Base-by-base conservation (phyloP, 306 rosid genomes). In the Betula pendula region DNA sequence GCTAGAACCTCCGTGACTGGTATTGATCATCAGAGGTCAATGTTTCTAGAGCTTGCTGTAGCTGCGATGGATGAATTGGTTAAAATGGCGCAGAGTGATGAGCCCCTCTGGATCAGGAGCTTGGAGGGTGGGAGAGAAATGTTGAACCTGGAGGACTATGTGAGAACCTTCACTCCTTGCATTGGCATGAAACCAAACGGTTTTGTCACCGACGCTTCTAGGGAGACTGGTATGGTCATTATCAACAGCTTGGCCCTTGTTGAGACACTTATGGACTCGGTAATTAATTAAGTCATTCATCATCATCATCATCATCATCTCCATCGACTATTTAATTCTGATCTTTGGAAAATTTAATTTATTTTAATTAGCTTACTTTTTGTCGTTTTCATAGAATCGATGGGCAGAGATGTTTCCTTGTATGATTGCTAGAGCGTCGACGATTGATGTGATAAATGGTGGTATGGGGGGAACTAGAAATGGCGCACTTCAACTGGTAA, bases 371-470 rank as follows among this genome's bases (percentile, higher is more conserved):
- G n/a, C 8, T 45, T 10, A 10, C 17, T 44, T 35, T 71, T 35
- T 68, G 31, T 5, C 0, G 2, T 50, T 31, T 19, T 12, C 47
- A 43, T 70, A 95, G 98, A 85, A 88, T 82, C 96, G 97, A 48
- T 95, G 97, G 98, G 88, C 92, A 12, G 97, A 92, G 83, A 92
- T 95, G 95, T 95, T 95, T 84, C 97, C 97, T 20, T 87, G 93
- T 49, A 20, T 95, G 80, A 83, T 95, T 58, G 97, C 98, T 2
- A 91, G 93, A 90, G 82, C 88, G 40, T 80, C 92, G 0, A 90
- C 96, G 4, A 83, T 86, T 0, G 97, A 95, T 76, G 94, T 92
- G 78, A 87, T 95, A 80, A 87, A 96, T 14, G 72, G 83, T 62
- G 98, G 98, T 19, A 89, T 92, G 88, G 94, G 94, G 6, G 96